phyloP scores from a whole-genome alignment of 257 asterid genomes.

The Fraxinus quadrangulata region DNA sequence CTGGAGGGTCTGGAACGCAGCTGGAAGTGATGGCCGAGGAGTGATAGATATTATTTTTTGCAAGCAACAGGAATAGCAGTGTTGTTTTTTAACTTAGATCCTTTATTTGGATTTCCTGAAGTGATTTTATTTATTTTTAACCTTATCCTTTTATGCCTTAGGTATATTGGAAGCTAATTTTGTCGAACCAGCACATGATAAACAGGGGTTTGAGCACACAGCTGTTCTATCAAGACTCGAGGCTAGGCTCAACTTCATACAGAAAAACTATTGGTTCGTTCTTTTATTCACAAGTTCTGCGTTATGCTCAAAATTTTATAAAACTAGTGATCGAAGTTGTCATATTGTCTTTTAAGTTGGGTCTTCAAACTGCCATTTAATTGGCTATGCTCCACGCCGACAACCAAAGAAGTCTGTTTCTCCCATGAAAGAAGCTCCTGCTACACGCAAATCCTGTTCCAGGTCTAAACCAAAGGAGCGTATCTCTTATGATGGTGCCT shows the following conservation, averaged over 20 bases:
- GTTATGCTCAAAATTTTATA: neutral
- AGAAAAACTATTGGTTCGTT: constrained; percentile 64
- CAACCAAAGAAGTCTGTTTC: constrained; percentile 25
- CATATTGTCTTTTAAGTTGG: constrained; percentile 25
- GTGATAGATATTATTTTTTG: constrained; percentile 52
- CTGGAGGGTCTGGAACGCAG: constrained; percentile 91
- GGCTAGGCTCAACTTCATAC: constrained; percentile 38
- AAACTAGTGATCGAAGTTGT: no score
- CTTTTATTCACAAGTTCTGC: neutral
- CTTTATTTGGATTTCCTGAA: neutral
- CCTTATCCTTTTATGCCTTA: constrained; percentile 12
- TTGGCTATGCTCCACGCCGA: constrained; percentile 66
- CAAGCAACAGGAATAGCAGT: neutral
- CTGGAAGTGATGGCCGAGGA: constrained; percentile 90
- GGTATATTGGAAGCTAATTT: constrained; percentile 73
- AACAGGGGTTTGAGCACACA: constrained; percentile 78
- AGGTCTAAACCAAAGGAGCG: constrained; percentile 20
- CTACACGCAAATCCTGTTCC: constrained; percentile 8
- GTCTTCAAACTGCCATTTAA: constrained; percentile 51
- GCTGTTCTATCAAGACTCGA: constrained; percentile 52
- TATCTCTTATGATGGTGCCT: neutral
- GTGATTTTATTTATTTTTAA: neutral
- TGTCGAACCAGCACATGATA: constrained; percentile 79
- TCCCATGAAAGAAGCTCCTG: constrained; percentile 20
- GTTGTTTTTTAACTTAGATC: neutral